Evolutionary conservation across 2,329 filamentous ascomycete species (phyloP).

Genomic region (Curvularia sp.): DNA sequence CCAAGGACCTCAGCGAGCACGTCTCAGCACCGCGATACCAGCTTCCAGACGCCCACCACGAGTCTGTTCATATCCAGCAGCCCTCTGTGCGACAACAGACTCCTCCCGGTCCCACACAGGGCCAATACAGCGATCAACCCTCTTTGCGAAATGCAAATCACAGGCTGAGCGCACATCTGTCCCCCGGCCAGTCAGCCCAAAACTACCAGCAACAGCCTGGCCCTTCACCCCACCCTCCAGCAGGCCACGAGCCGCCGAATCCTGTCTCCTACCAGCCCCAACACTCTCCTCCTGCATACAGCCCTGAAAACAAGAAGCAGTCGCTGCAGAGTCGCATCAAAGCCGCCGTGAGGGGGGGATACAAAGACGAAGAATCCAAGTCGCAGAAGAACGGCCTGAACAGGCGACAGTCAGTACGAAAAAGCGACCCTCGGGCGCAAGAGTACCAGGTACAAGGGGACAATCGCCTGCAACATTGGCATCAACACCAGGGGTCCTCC

Average conservation of each 20-base stretch:
- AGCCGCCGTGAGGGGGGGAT: conserved; percentile 35
- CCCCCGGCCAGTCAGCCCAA: conserved; percentile 34
- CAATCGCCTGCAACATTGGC: conserved; percentile 39
- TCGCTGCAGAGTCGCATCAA: conserved; percentile 46
- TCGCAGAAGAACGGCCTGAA: conserved; percentile 42
- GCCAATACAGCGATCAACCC: conserved; percentile 33
- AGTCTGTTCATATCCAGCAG: conserved; percentile 27
- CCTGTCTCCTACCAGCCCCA: conserved; percentile 37
- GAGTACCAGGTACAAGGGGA: conserved; percentile 38
- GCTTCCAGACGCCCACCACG: conserved; percentile 32
- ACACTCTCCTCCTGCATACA: conserved; percentile 15
- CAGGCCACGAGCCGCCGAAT: conserved; percentile 33
- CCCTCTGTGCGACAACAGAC: conserved; percentile 24
- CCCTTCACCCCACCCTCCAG: conserved; percentile 28
- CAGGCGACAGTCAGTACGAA: conserved; percentile 47
- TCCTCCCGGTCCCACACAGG: conserved; percentile 17
- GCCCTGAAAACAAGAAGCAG: conserved; percentile 41
- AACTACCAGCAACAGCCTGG: conserved; percentile 36
- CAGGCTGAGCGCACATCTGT: conserved; percentile 40
- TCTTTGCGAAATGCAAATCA: conserved; percentile 44
- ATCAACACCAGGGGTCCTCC: conserved; percentile 40
- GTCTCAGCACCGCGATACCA: conserved; percentile 36
- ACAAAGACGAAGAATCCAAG: conserved; percentile 46
- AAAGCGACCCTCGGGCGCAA: conserved; percentile 40
- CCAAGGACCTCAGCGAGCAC: conserved; percentile 47